phyloP scores from a whole-genome alignment of 2,329 filamentous ascomycete species.

The Phyllosticta citribraziliensis region DNA sequence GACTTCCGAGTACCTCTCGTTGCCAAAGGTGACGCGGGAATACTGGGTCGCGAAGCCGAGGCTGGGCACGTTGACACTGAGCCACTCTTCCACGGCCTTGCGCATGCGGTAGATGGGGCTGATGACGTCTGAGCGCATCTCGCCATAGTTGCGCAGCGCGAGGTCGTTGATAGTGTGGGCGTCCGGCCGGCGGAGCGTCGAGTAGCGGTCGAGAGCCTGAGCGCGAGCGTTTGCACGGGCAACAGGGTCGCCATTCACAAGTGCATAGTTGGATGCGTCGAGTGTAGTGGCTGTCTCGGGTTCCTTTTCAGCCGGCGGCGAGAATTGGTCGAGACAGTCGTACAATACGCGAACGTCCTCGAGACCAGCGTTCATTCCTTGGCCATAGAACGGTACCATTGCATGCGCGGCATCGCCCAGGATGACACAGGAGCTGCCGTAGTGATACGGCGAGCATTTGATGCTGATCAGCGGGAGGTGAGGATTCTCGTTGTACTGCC shows the following conservation, averaged over 20 bases:
- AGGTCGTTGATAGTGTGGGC: slow-evolving; percentile 87
- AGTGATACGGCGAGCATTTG: slow-evolving; percentile 86
- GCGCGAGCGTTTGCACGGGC: slow-evolving; percentile 18
- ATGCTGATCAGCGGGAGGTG: slow-evolving; percentile 89
- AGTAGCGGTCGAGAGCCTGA: slow-evolving; percentile 62
- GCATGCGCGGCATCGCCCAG: slow-evolving; percentile 92
- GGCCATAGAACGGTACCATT: slow-evolving; percentile 97
- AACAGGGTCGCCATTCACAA: slow-evolving; percentile 36
- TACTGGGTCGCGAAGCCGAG: slow-evolving; percentile 92
- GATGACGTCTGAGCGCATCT: slow-evolving; percentile 83
- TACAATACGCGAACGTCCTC: slow-evolving; percentile 91
- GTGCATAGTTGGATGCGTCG: slow-evolving; percentile 18
- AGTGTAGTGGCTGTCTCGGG: neutral
- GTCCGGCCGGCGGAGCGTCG: slow-evolving; percentile 61
- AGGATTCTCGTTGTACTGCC: slow-evolving; percentile 71
- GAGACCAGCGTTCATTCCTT: slow-evolving; percentile 94
- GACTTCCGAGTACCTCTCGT: slow-evolving; percentile 81
- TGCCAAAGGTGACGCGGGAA: slow-evolving; percentile 83
- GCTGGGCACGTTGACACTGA: slow-evolving; percentile 65
- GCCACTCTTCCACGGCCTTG: slow-evolving; percentile 76
- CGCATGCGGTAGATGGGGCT: slow-evolving; percentile 67
- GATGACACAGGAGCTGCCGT: slow-evolving; percentile 65
- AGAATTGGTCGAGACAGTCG: slow-evolving; percentile 63
- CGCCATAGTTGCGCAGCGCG: slow-evolving; percentile 80
- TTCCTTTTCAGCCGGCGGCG: slow-evolving; percentile 13